Evolutionary conservation across 2,329 filamentous ascomycete species (phyloP).

Genomic region (Aspergillus sp.): DNA sequence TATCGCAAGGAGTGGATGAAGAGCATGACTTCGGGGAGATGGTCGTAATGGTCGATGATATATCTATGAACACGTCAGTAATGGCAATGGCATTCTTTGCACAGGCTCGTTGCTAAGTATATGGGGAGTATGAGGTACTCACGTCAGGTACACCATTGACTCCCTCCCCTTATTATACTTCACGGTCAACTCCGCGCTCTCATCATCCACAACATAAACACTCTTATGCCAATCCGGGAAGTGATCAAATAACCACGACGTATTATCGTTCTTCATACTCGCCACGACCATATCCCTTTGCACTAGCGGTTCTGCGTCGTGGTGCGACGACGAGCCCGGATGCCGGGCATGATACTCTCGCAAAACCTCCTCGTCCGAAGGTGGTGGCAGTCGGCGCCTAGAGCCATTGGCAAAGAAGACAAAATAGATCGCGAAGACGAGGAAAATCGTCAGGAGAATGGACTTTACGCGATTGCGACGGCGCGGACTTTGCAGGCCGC

Average conservation of each 20-base stretch:
- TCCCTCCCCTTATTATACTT: slow-evolving; percentile 38
- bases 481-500: slow-evolving; percentile 24
- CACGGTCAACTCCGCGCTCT: slow-evolving; percentile 41
- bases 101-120: neutral
- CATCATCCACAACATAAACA: slow-evolving; percentile 49
- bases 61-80: slow-evolving; percentile 20
- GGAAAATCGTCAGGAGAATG: slow-evolving; percentile 26
- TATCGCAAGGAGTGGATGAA: slow-evolving; percentile 35
- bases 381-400: slow-evolving; percentile 2
- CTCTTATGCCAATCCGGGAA: slow-evolving; percentile 44
- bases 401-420: slow-evolving; percentile 24
- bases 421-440: slow-evolving; percentile 25
- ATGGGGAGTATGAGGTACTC: slow-evolving; percentile 7
- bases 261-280: slow-evolving; percentile 33
- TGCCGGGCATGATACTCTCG: neutral
- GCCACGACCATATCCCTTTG: slow-evolving; percentile 32
- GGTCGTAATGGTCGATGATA: slow-evolving; percentile 37
- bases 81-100: too few species aligned
- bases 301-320: neutral
- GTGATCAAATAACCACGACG: slow-evolving; percentile 31
- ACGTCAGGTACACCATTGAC: slow-evolving; percentile 40
- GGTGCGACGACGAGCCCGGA: neutral
- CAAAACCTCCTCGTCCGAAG: neutral
- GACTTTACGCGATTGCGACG: slow-evolving; percentile 28
- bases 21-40: slow-evolving; percentile 33